These are phyloP conservation scores for Dillenia suffruticosa DNA, from an alignment of 164 flowering plant genomes.

Conservation along the genomic window DNA sequence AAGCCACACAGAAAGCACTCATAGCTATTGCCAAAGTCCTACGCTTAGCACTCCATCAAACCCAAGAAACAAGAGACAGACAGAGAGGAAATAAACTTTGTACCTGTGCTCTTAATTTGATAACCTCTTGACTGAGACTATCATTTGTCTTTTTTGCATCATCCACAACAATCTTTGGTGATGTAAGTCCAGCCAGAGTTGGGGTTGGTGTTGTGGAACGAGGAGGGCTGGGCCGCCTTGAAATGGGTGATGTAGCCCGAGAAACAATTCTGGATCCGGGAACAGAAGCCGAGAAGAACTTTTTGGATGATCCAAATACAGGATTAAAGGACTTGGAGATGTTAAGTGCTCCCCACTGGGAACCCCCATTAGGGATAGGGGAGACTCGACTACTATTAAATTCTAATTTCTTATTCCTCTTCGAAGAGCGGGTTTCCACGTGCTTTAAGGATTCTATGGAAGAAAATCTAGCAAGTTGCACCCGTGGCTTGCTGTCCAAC, in stretches of 20 bases:
- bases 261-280: constrained; percentile 98
- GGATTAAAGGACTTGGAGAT: constrained; percentile 87
- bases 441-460: constrained; percentile 78
- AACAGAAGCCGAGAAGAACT: constrained; percentile 95
- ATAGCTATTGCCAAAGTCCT: no score
- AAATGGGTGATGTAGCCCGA: constrained; percentile 96
- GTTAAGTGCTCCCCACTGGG: constrained; percentile 82
- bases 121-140: constrained; percentile 72
- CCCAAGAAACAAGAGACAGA: no score
- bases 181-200: constrained; percentile 75
- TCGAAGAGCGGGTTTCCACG: constrained; percentile 59
- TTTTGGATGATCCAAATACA: constrained; percentile 91
- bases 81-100: not conserved
- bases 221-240: constrained; percentile 93
- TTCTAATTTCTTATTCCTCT: constrained; percentile 83
- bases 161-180: constrained; percentile 71
- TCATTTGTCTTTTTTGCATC: constrained; percentile 74
- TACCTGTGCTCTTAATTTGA: constrained; percentile 84
- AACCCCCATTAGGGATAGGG: constrained; percentile 76
- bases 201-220: constrained; percentile 99
- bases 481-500: constrained; percentile 59
- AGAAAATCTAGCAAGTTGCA: constrained; percentile 67
- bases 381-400: constrained; percentile 94
- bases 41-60: no score
- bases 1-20: no score